Evolutionary conservation across 257 asterid genomes (phyloP), one percentile per base, ranked within the genome.

Genomic region (Lantana camara): DNA sequence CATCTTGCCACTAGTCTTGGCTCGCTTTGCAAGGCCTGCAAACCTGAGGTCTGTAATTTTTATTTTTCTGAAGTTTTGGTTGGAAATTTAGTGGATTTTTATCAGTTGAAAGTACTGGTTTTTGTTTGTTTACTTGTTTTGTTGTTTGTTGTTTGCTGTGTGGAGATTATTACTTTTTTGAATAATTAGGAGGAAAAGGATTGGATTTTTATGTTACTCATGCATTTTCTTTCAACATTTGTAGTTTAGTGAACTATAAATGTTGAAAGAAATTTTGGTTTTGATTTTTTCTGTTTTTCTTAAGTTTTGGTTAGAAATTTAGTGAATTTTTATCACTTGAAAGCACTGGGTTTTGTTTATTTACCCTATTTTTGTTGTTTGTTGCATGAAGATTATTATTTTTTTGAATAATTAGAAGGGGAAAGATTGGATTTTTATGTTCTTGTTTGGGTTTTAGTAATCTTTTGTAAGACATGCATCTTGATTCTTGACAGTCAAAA

Each of bases 1-100:
- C 72, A 67, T 55, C 89, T 86, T 61, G 91, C 95, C 53, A 73
- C 78, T 37, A 70, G 95, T 7, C 97, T 92, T 63, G 97, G 79
- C 7, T 83, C 97, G 0, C 96, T 87, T 14, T 92, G 98, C 10
- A 87, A 89, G 64, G 97, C 97, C 48, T 80, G 87, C 50, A 89
- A 89, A 67, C 97, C 96, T 48, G 90, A 92, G 95, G 98, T 89
- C 5, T 14, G 58, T 35, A 5, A 27, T 70, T 40, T 50, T 19
- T 17, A 27, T 27, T 27, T 27, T 15, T 5, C 19, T 54, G 21
- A 1, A 4, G 0, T 45, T 45, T 13, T 12, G n/a, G 38, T 37
- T 40, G 9, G 7, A 8, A 9, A 13, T 48, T 30, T 1, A 10
- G 1, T 41, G 16, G 5, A 12, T 11, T 41, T 41, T 12, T 41